Evolutionary conservation across 164 flowering plant genomes (phyloP), one percentile per base, ranked within the genome.

Genomic region (Vitis cinerea): DNA sequence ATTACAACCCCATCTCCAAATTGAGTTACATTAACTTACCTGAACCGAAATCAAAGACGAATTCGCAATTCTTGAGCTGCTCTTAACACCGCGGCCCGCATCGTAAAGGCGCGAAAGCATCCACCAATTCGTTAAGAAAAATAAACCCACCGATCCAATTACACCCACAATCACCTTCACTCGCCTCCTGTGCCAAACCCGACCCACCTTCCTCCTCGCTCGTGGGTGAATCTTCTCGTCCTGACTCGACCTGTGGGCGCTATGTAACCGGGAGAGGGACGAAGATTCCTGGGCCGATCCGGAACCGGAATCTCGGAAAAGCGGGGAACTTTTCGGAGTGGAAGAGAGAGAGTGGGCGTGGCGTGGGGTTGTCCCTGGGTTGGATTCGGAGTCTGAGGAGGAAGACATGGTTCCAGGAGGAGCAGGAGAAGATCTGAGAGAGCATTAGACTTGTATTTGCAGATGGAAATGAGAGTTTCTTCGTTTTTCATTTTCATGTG

Each of bases 101-200:
- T 82, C 76, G n/a, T 79, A 87, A 59, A 94, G 79, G 64, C 83
- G 69, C 19, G 74, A 81, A 73, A 91, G 83, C 96, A 94, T 85
- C 81, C 86, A 83, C 88, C 86, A 86, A 78, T 93, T 88, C 81
- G 84, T 76, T 54, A 85, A 31, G 80, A 89, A 80, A 61, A 87
- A 83, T 30, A 83, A 62, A 8, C 61, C 80, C 70, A 90, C 50
- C 72, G 88, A 68, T 19, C 69, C 83, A 72, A 88, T 59, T 51
- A 84, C 27, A 50, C 48, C 75, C 48, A 74, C 61, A 60, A 83
- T 12, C 65, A 80, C 50, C 70, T 81, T 63, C 59, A 73, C 68
- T 66, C 79, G 72, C 77, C 73, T 81, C 70, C 67, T 70, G 16
- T 47, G 65, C 91, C 91, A 84, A 9, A 61, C 59, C 61, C 71